Evolutionary conservation across 2,329 filamentous ascomycete species (phyloP).

Genomic region (Aspergillus viridinutans): DNA sequence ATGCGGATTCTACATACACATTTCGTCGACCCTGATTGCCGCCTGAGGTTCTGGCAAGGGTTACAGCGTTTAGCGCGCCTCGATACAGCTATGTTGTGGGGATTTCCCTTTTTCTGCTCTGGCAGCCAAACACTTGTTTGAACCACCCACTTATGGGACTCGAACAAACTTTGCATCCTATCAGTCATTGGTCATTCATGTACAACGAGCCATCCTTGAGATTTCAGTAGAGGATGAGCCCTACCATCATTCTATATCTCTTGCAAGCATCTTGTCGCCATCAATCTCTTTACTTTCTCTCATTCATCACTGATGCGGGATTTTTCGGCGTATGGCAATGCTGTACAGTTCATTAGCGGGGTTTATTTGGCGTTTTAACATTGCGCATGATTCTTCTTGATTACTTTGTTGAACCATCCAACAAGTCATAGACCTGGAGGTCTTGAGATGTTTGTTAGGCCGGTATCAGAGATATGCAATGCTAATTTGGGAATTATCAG

Average conservation of each 20-base stretch:
- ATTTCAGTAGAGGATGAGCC: neutral
- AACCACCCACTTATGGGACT: neutral
- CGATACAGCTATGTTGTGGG: neutral
- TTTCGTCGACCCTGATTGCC: neutral
- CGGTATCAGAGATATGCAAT: neutral
- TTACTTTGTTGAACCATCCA: neutral
- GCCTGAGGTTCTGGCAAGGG: neutral
- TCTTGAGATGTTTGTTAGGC: neutral
- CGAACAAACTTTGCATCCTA: neutral
- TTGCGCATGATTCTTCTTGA: neutral
- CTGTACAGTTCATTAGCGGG: neutral
- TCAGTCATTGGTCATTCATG: neutral
- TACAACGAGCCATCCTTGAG: neutral
- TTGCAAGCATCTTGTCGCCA: neutral
- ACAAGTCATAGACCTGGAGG: neutral
- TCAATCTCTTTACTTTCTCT: neutral
- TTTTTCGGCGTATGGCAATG: neutral
- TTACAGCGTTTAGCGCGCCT: neutral
- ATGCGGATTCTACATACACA: conserved; percentile 2
- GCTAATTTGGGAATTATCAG: neutral
- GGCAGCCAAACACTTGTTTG: neutral
- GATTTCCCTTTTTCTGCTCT: neutral
- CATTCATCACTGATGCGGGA: neutral
- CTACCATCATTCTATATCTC: neutral
- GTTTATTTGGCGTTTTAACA: neutral